Evolutionary conservation across 768 basidiomycete species (phyloP).

Genomic region (Trametes villosa): DNA sequence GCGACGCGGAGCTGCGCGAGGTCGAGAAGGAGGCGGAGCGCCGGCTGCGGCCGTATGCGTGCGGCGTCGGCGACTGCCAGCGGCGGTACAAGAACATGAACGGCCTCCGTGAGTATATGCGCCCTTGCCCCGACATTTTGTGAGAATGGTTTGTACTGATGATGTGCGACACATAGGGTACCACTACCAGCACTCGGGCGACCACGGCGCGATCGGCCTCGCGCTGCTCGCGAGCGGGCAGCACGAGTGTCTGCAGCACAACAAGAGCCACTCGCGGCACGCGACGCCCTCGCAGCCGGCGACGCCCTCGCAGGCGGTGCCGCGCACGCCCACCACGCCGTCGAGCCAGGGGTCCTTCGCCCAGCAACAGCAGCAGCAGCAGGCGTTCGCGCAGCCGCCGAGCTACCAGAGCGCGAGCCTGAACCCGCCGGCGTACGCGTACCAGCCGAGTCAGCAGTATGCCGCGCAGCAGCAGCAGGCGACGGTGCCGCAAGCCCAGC

Average conservation of each 20-base stretch:
- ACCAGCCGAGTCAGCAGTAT: constrained; percentile 16
- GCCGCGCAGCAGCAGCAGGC: constrained; percentile 11
- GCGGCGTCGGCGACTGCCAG: constrained; percentile 84
- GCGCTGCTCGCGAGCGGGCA: constrained; percentile 79
- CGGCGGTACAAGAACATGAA: constrained; percentile 99
- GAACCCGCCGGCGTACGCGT: constrained; percentile 20
- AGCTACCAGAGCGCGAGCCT: constrained; percentile 13
- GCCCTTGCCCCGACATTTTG: no score
- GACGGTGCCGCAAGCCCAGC: constrained; percentile 5
- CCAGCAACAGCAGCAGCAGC: constrained; percentile 20
- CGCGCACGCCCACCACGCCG: constrained; percentile 16
- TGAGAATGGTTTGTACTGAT: no score
- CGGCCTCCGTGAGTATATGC: constrained; percentile 69
- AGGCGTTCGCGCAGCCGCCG: constrained; percentile 17
- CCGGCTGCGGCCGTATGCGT: constrained; percentile 82
- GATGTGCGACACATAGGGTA: no score
- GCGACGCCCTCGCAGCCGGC: constrained; percentile 27
- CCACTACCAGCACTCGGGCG: constrained; percentile 96
- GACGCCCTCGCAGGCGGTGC: constrained; percentile 11
- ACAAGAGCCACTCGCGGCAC: constrained; percentile 30
- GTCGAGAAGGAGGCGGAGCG: constrained; percentile 87
- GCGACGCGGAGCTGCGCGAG: constrained; percentile 66
- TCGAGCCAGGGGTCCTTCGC: constrained; percentile 12
- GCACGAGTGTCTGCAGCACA: constrained; percentile 54
- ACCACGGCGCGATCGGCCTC: constrained; percentile 90